Evolutionary conservation across 2,329 filamentous ascomycete species (phyloP).

Genomic region (Colletotrichum coccodes): DNA sequence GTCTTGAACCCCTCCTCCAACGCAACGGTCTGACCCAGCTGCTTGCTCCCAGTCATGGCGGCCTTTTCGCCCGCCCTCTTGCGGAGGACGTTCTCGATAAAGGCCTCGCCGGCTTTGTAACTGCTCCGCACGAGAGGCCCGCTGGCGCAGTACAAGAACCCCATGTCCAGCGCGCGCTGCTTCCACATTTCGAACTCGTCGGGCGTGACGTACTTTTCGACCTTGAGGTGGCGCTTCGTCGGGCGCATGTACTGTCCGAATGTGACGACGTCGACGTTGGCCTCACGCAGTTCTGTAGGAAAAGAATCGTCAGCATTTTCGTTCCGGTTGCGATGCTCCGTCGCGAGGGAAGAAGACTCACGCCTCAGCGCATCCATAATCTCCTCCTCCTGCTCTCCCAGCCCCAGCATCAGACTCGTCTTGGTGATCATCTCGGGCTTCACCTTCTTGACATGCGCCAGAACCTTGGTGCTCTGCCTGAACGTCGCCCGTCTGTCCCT

Average conservation of each 20-base stretch:
- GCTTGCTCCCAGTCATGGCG: constrained; percentile 38
- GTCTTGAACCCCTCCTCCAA: constrained; percentile 43
- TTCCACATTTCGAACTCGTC: constrained; percentile 93
- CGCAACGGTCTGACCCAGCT: constrained; percentile 52
- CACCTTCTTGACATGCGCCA: constrained; percentile 83
- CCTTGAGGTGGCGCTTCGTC: constrained; percentile 97
- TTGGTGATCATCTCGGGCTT: constrained; percentile 89
- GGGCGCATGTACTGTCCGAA: constrained; percentile 99
- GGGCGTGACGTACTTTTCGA: constrained; percentile 93
- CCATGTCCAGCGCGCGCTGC: constrained; percentile 89
- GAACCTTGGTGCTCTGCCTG: constrained; percentile 82
- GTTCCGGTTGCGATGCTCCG: not conserved
- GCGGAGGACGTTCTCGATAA: constrained; percentile 97
- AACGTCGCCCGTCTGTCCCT: constrained; percentile 92
- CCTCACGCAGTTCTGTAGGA: constrained; percentile 67
- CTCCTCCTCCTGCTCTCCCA: constrained; percentile 92
- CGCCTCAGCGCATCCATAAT: constrained; percentile 80
- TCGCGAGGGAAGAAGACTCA: constrained; percentile 44
- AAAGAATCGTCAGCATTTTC: not conserved
- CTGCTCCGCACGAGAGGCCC: constrained; percentile 93
- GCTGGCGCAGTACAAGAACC: constrained; percentile 95
- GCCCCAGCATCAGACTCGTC: constrained; percentile 95
- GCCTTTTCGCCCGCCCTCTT: constrained; percentile 71
- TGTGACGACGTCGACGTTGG: constrained; percentile 91
- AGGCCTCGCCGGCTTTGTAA: constrained; percentile 98